Conservation (phyloP, 2,329 filamentous ascomycete species). For the Ustulina deusta region DNA sequence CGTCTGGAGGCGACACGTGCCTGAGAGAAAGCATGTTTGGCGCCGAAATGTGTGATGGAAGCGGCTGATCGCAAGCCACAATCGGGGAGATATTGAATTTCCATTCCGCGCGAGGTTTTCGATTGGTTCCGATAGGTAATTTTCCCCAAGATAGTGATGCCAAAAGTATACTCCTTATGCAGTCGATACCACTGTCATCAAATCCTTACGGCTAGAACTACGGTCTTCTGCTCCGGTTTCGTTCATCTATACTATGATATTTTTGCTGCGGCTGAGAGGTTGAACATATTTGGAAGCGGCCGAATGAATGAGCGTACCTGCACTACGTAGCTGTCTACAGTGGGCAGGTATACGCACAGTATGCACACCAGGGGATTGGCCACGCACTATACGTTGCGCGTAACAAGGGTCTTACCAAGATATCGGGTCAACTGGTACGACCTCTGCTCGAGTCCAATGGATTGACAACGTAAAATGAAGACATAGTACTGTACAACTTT, state of each 20-base stretch:
- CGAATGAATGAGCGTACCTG: background rate
- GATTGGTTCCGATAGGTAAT: conserved; percentile 4
- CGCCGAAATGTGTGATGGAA: background rate
- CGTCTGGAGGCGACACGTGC: background rate
- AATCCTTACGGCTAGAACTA: too few species aligned
- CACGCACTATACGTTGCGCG: background rate
- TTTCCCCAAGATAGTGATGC: background rate
- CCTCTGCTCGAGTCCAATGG: too few species aligned
- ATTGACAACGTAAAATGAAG: background rate
- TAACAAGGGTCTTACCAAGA: conserved; percentile 33
- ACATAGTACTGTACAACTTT: too few species aligned
- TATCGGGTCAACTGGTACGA: conserved; percentile 31
- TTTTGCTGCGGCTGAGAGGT: background rate
- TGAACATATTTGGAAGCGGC: conserved; percentile 3
- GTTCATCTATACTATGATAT: background rate
- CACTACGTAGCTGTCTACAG: too few species aligned
- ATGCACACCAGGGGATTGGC: background rate
- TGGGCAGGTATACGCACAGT: background rate
- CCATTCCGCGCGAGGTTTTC: background rate
- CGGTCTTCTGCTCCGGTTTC: background rate
- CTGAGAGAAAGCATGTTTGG: background rate
- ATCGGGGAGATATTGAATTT: conserved; percentile 11
- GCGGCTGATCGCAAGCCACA: conserved; percentile 17
- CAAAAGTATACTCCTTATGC: background rate
- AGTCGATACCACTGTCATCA: too few species aligned